Conservation (phyloP, 2,329 filamentous ascomycete species). For the Ilyonectria destructans region DNA sequence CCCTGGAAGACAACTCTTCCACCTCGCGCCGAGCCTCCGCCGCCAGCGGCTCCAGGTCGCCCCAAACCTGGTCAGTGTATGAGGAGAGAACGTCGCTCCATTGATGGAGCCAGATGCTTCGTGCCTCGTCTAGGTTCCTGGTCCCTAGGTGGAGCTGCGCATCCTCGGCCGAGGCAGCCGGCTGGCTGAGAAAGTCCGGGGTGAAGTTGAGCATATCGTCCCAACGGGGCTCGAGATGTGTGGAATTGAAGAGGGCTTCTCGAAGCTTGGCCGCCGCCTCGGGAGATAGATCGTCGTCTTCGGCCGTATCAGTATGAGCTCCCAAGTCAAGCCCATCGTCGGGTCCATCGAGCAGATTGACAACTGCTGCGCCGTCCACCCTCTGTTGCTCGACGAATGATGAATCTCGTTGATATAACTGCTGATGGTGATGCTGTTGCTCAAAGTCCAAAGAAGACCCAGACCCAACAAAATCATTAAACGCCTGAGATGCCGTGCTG, state of each 20-base stretch:
- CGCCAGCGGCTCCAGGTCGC: slow-evolving; percentile 71
- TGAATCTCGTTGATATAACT: not conserved
- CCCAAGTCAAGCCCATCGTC: slow-evolving; percentile 44
- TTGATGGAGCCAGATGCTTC: slow-evolving; percentile 66
- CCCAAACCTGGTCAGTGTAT: slow-evolving; percentile 80
- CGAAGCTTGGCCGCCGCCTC: slow-evolving; percentile 54
- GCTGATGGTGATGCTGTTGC: slow-evolving; percentile 9
- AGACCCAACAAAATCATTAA: slow-evolving; percentile 45
- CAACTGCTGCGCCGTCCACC: slow-evolving; percentile 59
- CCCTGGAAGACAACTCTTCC: slow-evolving; percentile 53
- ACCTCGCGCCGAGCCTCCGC: slow-evolving; percentile 72
- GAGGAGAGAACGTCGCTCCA: slow-evolving; percentile 71
- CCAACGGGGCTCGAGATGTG: slow-evolving; percentile 53
- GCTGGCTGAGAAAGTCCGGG: slow-evolving; percentile 59
- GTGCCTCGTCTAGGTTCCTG: slow-evolving; percentile 57
- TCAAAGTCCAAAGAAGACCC: slow-evolving; percentile 34
- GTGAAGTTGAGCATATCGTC: slow-evolving; percentile 67
- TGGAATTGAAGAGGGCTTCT: slow-evolving; percentile 56
- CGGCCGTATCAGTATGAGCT: slow-evolving; percentile 40
- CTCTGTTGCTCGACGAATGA: slow-evolving; percentile 46
- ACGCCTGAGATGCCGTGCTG: slow-evolving; percentile 53
- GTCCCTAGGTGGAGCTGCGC: slow-evolving; percentile 57
- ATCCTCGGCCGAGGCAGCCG: slow-evolving; percentile 40
- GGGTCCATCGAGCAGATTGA: slow-evolving; percentile 54
- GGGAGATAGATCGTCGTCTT: slow-evolving; percentile 48